Evolutionary conservation across 2,329 filamentous ascomycete species (phyloP).

Genomic region (Penicillium sp.): DNA sequence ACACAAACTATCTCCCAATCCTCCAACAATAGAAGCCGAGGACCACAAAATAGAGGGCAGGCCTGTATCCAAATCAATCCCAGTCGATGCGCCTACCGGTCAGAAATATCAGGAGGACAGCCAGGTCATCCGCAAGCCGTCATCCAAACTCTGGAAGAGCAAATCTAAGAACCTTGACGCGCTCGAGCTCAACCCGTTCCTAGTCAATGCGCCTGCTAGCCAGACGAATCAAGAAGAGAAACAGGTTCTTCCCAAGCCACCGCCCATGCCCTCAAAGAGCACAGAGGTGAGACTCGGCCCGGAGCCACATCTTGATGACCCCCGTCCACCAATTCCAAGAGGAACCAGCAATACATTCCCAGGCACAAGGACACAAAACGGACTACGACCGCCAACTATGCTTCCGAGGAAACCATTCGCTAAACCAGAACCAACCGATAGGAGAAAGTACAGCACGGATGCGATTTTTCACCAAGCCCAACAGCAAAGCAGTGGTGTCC

Average conservation of each 20-base stretch:
- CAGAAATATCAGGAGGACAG: not conserved
- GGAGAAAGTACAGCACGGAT: slow-evolving; percentile 9
- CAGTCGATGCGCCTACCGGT: not conserved
- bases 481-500: not conserved
- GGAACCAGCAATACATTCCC: not conserved
- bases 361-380: not conserved
- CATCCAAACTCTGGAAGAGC: not conserved
- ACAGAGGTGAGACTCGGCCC: not conserved
- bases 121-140: not conserved
- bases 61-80: not conserved
- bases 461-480: not conserved
- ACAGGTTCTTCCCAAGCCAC: not conserved
- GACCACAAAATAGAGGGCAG: not conserved
- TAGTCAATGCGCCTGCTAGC: not conserved
- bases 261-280: not conserved
- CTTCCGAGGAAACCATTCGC: not conserved
- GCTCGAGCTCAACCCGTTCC: not conserved
- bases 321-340: not conserved
- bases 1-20: not conserved
- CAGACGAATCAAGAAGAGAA: not conserved
- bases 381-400: not conserved
- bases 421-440: not conserved
- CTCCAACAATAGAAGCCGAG: not conserved
- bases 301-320: not conserved
- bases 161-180: not conserved